Base-by-base conservation (phyloP, 768 basidiomycete genomes). In the Kwoniella sp. region DNA sequence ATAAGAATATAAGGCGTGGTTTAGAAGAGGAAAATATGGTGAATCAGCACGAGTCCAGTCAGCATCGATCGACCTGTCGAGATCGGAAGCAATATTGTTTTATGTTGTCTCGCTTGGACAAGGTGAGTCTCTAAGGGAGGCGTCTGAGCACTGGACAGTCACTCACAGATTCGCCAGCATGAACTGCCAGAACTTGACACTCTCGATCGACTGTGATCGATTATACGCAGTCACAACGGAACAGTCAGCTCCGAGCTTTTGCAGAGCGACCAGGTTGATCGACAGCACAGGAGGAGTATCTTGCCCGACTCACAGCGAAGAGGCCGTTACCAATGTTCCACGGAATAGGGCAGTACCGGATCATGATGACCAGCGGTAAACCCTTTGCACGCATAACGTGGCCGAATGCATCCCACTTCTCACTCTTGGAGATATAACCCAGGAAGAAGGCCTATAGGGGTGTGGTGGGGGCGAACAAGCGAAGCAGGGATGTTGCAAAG, bases 381-480 rank as follows among this genome's bases (percentile, higher is more conserved):
- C 79, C 79, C 70, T 81, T 81, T n/a, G 68, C 70, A 37, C 71
- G 66, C 71, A 81, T 76, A 51, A 81, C 79, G 51, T 77, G 70
- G 1, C 68, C 71, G 61, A 81, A 81, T 3, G 79, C 79, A 37
- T 76, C 73, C 78, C 78, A 81, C 55, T 77, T 76, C 23, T 74
- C 70, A 41, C 72, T 75, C 29, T 58, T 55, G 23, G 67, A 54
- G 61, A 80, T 74, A 61, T 71, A 72, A 4, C 64, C 37, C 13
- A 74, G 64, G 69, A 81, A 81, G 74, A 81, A 81, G 7, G 73
- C 70, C 79, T 80, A n/a, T n/a, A n/a, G 34, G 34, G 34, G 13
- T 37, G 34, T 7, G 34, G 34, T 5, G 34, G 13, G 13, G 34
- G 7, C 5, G 34, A 37, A 37, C 34, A 37, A 41, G 7, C 17